Conservation (phyloP, 768 basidiomycete species). For the Agrocybe praecox region DNA sequence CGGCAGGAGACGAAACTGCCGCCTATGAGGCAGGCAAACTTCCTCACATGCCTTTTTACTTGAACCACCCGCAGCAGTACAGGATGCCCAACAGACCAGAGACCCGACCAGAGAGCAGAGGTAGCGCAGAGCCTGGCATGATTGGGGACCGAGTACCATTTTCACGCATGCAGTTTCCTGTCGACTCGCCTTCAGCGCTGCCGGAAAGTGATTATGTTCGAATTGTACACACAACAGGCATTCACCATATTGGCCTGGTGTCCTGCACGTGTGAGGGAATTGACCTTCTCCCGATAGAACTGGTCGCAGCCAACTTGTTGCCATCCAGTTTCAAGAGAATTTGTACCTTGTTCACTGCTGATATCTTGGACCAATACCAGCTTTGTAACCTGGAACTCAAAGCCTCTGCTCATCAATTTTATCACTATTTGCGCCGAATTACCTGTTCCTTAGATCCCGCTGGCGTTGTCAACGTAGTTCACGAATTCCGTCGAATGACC, state of each 20-base stretch:
- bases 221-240: slow-evolving; percentile 17
- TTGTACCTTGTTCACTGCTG: slow-evolving; percentile 13
- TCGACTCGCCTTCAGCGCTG: too few species aligned
- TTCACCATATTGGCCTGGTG: slow-evolving; percentile 14
- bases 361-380: slow-evolving; percentile 2
- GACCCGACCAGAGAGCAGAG: too few species aligned
- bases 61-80: too few species aligned
- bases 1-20: too few species aligned
- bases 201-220: too few species aligned
- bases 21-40: too few species aligned
- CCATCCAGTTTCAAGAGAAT: slow-evolving; percentile 9
- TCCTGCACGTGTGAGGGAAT: slow-evolving; percentile 10
- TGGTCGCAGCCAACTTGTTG: slow-evolving; percentile 5
- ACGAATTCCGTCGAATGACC: slow-evolving; percentile 10
- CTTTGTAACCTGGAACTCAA: slow-evolving; percentile 18
- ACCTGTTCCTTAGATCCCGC: slow-evolving; percentile 2
- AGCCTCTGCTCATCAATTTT: slow-evolving; percentile 17
- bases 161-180: too few species aligned
- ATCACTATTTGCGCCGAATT: slow-evolving; percentile 6
- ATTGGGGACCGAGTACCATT: too few species aligned
- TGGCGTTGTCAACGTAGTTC: slow-evolving; percentile 5
- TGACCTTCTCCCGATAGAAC: not conserved
- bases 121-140: too few species aligned
- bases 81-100: too few species aligned
- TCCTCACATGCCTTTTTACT: too few species aligned